Percentiles rank a stretch among this genome's conserved stretches.
Conservation (phyloP, 164 flowering plant genomes). For the Protea cynaroides region DNA sequence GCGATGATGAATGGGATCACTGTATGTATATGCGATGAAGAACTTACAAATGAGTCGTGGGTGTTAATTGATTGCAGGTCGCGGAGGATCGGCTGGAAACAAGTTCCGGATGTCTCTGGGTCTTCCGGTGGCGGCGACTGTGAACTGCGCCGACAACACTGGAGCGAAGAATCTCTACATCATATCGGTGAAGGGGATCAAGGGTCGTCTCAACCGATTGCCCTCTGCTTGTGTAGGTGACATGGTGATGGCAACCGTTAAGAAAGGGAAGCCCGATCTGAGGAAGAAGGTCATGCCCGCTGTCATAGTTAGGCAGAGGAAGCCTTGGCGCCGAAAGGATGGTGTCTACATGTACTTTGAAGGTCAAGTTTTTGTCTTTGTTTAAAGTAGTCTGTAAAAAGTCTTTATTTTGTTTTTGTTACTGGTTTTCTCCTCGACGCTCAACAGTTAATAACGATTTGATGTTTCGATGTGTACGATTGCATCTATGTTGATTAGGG, state of each 20-base stretch:
- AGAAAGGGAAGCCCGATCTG: constrained; percentile 83
- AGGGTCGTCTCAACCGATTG: constrained; percentile 64
- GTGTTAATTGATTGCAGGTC: constrained; percentile 29
- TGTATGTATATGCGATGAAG: no score
- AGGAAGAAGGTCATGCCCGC: constrained; percentile 86
- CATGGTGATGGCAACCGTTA: constrained; percentile 85
- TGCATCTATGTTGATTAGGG: no score
- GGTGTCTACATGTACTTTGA: constrained; percentile 78
- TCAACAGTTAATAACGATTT: no score
- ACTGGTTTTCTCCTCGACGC: no score
- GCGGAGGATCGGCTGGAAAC: constrained; percentile 77
- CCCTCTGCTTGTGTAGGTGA: constrained; percentile 82
- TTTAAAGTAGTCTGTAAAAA: background rate
- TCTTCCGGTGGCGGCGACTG: constrained; percentile 79
- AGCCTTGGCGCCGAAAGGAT: constrained; percentile 85
- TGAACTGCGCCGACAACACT: constrained; percentile 80
- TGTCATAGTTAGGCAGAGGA: constrained; percentile 75
- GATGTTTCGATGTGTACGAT: no score
- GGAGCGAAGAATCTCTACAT: constrained; percentile 81
- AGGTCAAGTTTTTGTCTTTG: constrained; percentile 25
- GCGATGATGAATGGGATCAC: background rate
- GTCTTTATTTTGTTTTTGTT: no score
- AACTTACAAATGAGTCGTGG: background rate
- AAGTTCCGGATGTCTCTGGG: constrained; percentile 87
- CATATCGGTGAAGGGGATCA: constrained; percentile 74